Base-by-base conservation (phyloP, 2,329 filamentous ascomycete genomes). In the Cadophora sp. region DNA sequence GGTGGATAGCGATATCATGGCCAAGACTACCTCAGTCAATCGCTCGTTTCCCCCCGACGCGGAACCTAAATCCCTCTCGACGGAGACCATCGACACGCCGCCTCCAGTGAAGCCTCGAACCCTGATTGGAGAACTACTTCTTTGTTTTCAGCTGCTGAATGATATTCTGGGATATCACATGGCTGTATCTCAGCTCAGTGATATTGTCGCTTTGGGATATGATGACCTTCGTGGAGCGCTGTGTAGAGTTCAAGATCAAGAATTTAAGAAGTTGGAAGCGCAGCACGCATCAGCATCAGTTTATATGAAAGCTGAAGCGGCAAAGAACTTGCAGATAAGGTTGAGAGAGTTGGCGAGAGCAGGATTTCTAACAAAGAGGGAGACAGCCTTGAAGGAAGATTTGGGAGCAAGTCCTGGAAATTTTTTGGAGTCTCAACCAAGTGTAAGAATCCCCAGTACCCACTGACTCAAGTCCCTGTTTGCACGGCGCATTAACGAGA, bases 91-190 rank as follows among this genome's bases (percentile, higher is more conserved):
- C 11, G 43, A 22, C 43, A 9, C 3, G 3, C 40, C 51, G 4
- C 27, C 7, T 27, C 40, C 46, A 26, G n/a, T 40, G 12, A 61
- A 58, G 16, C 34, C 43, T 22, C 19, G 50, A 43, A 59, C 48
- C 19, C 53, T 48, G 3, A 37, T 69, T 5, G 61, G 61, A 29
- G 68, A 69, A 29, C 64, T 69, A 40, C 50, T 67, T 8, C 50
- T 69, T 7, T 67, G 68, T 24, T 69, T 69, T 27, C 61, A 58
- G 22, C 65, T 69, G 7, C 43, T 69, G 4, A 62, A 58, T 29
- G 65, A 67, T 27, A 24, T 67, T 24, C 61, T 69, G 4, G 22
- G 50, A 37, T 22, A 62, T n/a, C 29, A 64, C 11, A 4, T 34
- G 11, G 11, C 46, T 3, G 34, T 40, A 8, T n/a, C 53, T 3